Conservation (phyloP, 139 green algal genomes). For the Volvox reticuliferus region DNA sequence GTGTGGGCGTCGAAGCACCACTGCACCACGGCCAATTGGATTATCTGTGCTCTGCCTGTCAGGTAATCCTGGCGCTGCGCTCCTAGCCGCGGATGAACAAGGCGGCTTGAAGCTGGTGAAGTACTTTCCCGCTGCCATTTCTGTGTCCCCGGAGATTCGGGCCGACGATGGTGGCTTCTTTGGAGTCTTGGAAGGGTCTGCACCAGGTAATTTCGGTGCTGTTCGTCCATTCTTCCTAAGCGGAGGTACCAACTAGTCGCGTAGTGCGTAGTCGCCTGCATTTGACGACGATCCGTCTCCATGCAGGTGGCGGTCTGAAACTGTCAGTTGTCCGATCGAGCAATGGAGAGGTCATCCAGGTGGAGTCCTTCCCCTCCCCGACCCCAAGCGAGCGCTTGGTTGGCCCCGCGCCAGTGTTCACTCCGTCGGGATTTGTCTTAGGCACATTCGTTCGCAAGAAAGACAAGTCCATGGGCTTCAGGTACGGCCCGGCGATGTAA, state of each 20-base stretch:
- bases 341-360: background rate
- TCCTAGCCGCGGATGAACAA: background rate
- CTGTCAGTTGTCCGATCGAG: background rate
- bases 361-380: background rate
- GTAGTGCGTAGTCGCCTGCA: too few relatives aligned
- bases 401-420: background rate
- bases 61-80: background rate
- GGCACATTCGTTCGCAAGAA: conserved; percentile 48
- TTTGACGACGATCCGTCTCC: background rate
- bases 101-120: background rate
- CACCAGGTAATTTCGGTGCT: background rate
- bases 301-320: background rate
- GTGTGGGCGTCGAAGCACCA: background rate
- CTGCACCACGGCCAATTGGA: background rate
- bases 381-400: background rate
- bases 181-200: background rate
- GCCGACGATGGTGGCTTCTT: background rate
- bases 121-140: background rate
- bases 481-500: conserved; percentile 20
- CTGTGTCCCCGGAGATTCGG: background rate
- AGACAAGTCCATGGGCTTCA: conserved; percentile 47
- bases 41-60: background rate
- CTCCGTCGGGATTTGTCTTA: background rate
- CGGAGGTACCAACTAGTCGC: too few relatives aligned
- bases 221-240: background rate